Evolutionary conservation across 176 grass and related monocot genomes (phyloP), one percentile per base, ranked within the genome.

Genomic region (Elaeis guineensis): DNA sequence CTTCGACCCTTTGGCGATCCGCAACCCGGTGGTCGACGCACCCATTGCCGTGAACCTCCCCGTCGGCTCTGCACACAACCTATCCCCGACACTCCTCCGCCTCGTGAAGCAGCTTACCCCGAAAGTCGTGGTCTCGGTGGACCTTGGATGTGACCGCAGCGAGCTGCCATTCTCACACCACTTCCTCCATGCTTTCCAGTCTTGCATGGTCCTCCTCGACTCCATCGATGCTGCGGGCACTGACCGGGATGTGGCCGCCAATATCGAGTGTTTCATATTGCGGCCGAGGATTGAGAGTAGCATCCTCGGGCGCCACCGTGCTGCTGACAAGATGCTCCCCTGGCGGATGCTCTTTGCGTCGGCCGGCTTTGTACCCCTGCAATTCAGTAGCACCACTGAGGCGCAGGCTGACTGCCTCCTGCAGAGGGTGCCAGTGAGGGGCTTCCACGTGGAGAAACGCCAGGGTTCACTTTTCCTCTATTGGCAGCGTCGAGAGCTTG

Each of bases 381-480:
- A 74, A 0, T 82, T 80, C 50, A 95, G 90, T 71, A 90, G 76
- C 49, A 52, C 84, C 9, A 72, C 86, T 0, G 90, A 95, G 74
- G 75, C 86, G 11, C 86, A 95, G 77, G 90, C 90, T 0, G 83
- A 84, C 25, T 95, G 86, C 69, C 82, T 95, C 29, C 39, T 89
- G 29, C 86, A 90, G 73, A 82, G 86, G 60, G 86, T 87, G 70
- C 90, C 81, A 32, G 83, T 95, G 58, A 84, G 77, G 39, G 90
- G 86, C 3, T 95, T 95, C 70, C 83, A 90, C 14, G 86, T 95
- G 53, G 80, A 95, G 79, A 95, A 83, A 32, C 67, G 77, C 3
- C 82, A 82, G 49, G 71, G 55, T 49, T 81, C 71, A 15, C 82
- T 95, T 53, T 66, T 67, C 15, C 87, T 95, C 57, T 84, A 58